Percentiles rank a stretch among this genome's conserved stretches.
These are phyloP conservation scores for Cordia subcordata DNA, from an alignment of 257 asterid genomes.

Conservation along the genomic window DNA sequence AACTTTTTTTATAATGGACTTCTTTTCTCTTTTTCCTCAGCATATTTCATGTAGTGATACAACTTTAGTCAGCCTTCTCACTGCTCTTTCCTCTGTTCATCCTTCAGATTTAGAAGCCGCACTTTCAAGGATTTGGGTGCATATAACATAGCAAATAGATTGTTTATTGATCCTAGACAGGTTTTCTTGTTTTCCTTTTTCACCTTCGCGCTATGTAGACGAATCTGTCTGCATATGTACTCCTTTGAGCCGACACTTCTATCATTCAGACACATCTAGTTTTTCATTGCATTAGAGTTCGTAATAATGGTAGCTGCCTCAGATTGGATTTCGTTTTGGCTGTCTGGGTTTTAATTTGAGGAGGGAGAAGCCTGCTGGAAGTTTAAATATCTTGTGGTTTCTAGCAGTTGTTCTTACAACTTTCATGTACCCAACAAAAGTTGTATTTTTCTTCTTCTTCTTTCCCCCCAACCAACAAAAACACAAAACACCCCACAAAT, in stretches of 20 bases:
- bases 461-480: too few relatives aligned
- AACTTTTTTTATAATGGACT: too few relatives aligned
- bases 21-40: too few relatives aligned
- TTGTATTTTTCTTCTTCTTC: too few relatives aligned
- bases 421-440: too few relatives aligned
- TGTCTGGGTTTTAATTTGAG: not conserved
- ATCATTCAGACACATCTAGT: not conserved
- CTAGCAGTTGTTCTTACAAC: too few relatives aligned
- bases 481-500: too few relatives aligned
- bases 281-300: not conserved
- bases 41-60: too few relatives aligned
- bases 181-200: too few relatives aligned
- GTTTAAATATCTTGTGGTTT: too few relatives aligned
- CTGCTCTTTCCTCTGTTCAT: not conserved
- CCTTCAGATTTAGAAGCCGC: not conserved
- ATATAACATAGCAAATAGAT: not conserved
- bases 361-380: too few relatives aligned
- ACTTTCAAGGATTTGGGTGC: not conserved
- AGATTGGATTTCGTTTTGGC: not conserved
- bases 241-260: not conserved
- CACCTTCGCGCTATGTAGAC: not conserved
- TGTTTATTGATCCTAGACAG: not conserved
- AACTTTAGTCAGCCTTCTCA: not conserved
- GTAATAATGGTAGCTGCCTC: not conserved
- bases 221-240: not conserved